Conservation (phyloP, 345 rosid species). For the Aquilaria yunnanensis region DNA sequence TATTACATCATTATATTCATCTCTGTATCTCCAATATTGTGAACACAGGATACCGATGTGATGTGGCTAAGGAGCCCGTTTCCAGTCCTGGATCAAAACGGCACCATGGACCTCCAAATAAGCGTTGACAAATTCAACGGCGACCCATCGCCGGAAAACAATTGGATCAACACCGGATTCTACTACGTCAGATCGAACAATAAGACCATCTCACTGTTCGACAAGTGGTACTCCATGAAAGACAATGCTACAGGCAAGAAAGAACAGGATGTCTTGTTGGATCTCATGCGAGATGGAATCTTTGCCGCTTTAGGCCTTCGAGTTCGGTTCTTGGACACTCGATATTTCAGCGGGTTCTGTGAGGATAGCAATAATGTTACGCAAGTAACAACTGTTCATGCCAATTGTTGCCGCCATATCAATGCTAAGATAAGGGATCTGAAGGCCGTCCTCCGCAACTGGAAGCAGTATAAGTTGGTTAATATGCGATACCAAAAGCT, state of each 20-base stretch:
- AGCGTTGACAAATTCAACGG: conserved; percentile 42
- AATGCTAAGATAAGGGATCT: conserved; percentile 62
- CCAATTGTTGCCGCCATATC: conserved; percentile 78
- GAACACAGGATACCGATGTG: conserved; percentile 60
- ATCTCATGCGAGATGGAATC: conserved; percentile 33
- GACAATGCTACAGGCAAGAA: conserved; percentile 45
- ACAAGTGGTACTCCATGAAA: conserved; percentile 52
- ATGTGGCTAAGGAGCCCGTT: conserved; percentile 77
- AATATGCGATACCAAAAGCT: neutral
- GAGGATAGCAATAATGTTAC: conserved; percentile 44
- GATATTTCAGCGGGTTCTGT: conserved; percentile 75
- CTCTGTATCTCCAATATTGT: neutral
- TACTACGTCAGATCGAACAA: conserved; percentile 63
- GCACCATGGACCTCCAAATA: conserved; percentile 53
- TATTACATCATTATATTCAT: too few relatives aligned
- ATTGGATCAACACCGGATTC: conserved; percentile 65
- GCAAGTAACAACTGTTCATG: conserved; percentile 59
- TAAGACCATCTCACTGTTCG: conserved; percentile 51
- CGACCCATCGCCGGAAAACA: conserved; percentile 21
- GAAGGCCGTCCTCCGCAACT: conserved; percentile 40
- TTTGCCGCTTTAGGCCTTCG: conserved; percentile 28
- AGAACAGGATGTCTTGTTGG: conserved; percentile 66
- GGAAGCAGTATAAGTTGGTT: conserved; percentile 43
- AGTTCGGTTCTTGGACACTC: conserved; percentile 46
- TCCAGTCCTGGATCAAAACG: conserved; percentile 24